phyloP scores from a whole-genome alignment of 2,329 filamentous ascomycete genomes.

The Fusarium beomiforme region DNA sequence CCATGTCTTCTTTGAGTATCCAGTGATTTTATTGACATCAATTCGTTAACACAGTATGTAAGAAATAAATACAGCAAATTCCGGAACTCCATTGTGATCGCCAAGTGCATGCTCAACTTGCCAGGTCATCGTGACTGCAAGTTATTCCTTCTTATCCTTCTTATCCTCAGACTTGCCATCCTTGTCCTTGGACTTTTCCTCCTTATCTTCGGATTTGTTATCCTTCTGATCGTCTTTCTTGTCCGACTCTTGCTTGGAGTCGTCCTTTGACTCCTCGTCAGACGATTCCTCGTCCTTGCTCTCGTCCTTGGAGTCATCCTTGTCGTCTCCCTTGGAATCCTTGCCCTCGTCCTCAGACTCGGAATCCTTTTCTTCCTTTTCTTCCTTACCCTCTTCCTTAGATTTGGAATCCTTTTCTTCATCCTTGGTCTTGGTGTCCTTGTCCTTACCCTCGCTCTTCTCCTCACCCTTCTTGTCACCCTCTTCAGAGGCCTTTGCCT shows the following conservation, averaged over 20 bases:
- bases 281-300: slow-evolving; percentile 4
- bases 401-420: slow-evolving; percentile 19
- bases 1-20: no score
- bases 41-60: slow-evolving; percentile 5
- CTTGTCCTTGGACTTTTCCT: slow-evolving; percentile 14
- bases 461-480: slow-evolving; percentile 35
- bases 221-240: slow-evolving; percentile 3
- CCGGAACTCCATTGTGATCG: slow-evolving; percentile 21
- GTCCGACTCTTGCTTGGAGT: slow-evolving; percentile 38
- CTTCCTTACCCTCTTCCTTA: slow-evolving; percentile 30
- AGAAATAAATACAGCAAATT: not conserved
- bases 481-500: slow-evolving; percentile 20
- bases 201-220: slow-evolving; percentile 1
- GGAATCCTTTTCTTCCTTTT: slow-evolving; percentile 10
- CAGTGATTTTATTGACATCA: not conserved
- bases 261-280: slow-evolving; percentile 26
- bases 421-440: slow-evolving; percentile 20
- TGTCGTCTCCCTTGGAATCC: slow-evolving; percentile 13
- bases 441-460: slow-evolving; percentile 34
- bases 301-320: slow-evolving; percentile 27
- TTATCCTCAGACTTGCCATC: slow-evolving; percentile 16
- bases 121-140: not conserved
- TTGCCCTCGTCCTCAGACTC: slow-evolving; percentile 33
- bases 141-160: slow-evolving; percentile 20
- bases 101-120: slow-evolving; percentile 12